Evolutionary conservation across 805 yeast species (phyloP).

Genomic region (Kodamaea leandrae): DNA sequence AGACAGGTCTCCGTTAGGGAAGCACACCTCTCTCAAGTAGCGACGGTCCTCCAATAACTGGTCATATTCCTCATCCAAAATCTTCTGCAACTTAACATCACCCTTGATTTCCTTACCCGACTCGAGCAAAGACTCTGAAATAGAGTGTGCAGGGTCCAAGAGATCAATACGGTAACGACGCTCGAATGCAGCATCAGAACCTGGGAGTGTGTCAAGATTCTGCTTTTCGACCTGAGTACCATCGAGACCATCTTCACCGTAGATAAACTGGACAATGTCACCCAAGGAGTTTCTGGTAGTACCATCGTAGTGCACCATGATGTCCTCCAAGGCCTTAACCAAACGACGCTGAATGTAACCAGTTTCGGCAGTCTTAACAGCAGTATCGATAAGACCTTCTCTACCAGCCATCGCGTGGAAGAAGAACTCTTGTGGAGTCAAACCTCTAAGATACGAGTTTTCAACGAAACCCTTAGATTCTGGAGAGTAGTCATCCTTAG

Average conservation of each 20-base stretch:
- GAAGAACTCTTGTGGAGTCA: conserved; percentile 97
- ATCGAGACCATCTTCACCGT: conserved; percentile 99
- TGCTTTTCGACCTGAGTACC: conserved; percentile 98
- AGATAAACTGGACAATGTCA: conserved; percentile 90
- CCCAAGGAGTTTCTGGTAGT: conserved; percentile 97
- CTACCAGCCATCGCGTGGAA: conserved; percentile 99
- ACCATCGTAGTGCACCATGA: conserved; percentile 97
- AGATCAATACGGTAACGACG: conserved; percentile 83
- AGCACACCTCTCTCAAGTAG: conserved; percentile 74
- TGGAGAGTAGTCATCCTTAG: conserved; percentile 97
- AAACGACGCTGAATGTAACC: conserved; percentile 98
- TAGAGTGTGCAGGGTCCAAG: conserved; percentile 59
- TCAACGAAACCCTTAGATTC: conserved; percentile 98
- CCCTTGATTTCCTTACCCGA: conserved; percentile 90
- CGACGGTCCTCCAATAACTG: conserved; percentile 77
- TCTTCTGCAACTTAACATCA: conserved; percentile 75
- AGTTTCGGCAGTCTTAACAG: conserved; percentile 98
- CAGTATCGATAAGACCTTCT: conserved; percentile 99
- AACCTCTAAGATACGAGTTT: conserved; percentile 93
- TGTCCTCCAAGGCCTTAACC: conserved; percentile 94
- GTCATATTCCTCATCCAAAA: conserved; percentile 79
- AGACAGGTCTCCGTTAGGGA: conserved; percentile 88
- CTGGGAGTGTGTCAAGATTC: conserved; percentile 92
- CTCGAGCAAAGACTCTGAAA: conserved; percentile 75
- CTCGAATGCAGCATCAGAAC: conserved; percentile 81